Evolutionary conservation across 106 monocot genomes (phyloP).

Genomic region (Apostasia shenzhenica): DNA sequence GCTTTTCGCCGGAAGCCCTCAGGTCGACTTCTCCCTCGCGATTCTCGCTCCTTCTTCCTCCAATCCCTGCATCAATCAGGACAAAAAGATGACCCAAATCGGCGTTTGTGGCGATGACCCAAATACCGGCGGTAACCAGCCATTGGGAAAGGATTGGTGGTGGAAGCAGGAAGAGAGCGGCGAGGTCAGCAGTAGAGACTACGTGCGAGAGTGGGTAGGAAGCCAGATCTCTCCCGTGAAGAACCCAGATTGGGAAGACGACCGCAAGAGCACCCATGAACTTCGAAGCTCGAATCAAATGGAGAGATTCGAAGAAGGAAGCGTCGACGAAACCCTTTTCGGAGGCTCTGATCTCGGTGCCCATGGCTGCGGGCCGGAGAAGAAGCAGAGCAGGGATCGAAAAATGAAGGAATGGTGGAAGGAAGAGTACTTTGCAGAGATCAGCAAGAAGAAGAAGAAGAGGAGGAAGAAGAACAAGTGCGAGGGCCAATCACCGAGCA

Average conservation of each 20-base stretch:
- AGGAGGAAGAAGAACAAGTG: slow-evolving; percentile 23
- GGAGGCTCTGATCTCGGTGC: too few relatives aligned
- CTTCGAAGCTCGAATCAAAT: not conserved
- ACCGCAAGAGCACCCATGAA: slow-evolving; percentile 7
- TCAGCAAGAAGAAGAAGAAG: slow-evolving; percentile 42
- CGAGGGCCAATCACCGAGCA: slow-evolving; percentile 14
- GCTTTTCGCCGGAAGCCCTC: not conserved
- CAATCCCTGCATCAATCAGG: not conserved
- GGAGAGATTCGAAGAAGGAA: not conserved
- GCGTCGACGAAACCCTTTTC: not conserved
- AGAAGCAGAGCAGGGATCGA: slow-evolving; percentile 18
- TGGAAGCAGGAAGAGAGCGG: slow-evolving; percentile 79
- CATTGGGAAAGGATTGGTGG: slow-evolving; percentile 72
- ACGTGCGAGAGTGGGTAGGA: slow-evolving; percentile 78
- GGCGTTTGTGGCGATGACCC: too few relatives aligned
- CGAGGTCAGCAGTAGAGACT: slow-evolving; percentile 59
- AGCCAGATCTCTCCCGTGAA: slow-evolving; percentile 40
- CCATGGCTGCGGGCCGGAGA: not conserved
- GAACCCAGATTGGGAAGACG: slow-evolving; percentile 39
- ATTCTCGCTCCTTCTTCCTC: slow-evolving; percentile 9
- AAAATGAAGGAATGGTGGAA: slow-evolving; percentile 81
- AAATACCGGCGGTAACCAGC: too few relatives aligned
- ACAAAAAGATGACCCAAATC: not conserved
- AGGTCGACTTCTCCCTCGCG: slow-evolving; percentile 13
- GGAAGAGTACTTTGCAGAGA: slow-evolving; percentile 78